phyloP scores from a whole-genome alignment of 306 rosid species.

The Neltuma alba region DNA sequence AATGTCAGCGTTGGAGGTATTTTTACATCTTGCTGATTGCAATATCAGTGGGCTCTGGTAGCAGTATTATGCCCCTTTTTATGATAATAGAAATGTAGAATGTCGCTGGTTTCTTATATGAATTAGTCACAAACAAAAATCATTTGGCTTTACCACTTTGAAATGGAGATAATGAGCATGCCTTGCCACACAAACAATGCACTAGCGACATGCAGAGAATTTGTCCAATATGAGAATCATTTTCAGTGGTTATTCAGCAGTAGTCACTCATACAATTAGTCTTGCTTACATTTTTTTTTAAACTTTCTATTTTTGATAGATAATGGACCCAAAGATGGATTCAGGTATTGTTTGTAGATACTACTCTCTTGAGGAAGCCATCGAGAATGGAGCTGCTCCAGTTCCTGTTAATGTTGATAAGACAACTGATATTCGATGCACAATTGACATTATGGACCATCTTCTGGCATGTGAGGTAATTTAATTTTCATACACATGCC shows the following conservation, averaged over 20 bases:
- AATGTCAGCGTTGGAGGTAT: constrained; percentile 97
- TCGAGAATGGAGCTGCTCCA: constrained; percentile 95
- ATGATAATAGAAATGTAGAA: neutral
- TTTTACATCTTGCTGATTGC: constrained; percentile 21
- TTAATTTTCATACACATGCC: constrained; percentile 8
- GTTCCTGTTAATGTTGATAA: constrained; percentile 80
- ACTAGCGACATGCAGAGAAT: constrained; percentile 6
- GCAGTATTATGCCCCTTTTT: neutral
- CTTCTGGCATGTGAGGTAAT: constrained; percentile 93
- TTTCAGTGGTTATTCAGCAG: constrained; percentile 7
- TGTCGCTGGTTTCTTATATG: neutral
- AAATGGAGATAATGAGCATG: constrained; percentile 17
- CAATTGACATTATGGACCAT: constrained; percentile 93
- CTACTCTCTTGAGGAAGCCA: constrained; percentile 94
- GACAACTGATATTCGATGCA: constrained; percentile 68
- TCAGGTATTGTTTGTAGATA: constrained; percentile 81
- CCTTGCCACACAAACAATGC: neutral
- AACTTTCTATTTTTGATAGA: constrained; percentile 50
- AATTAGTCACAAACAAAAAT: neutral
- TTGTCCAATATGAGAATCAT: neutral
- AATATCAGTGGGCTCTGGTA: neutral
- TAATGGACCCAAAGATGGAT: constrained; percentile 99
- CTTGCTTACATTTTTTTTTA: neutral
- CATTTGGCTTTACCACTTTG: neutral
- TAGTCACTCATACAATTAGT: constrained; percentile 12